Conservation (phyloP, 257 asterid genomes). For the Anisodus acutangulus region DNA sequence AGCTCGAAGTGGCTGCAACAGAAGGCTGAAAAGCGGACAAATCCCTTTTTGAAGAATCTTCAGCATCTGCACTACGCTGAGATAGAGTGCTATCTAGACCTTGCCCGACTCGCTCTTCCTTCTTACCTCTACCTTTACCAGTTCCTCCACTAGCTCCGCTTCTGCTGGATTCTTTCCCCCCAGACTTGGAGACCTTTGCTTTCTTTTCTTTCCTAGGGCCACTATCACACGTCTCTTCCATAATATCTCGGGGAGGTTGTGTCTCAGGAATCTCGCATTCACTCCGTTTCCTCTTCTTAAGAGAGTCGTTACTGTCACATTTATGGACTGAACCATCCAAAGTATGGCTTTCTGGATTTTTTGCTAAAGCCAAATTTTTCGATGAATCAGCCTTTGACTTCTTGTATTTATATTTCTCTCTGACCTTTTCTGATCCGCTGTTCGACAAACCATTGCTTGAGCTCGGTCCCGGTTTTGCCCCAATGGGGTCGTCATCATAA, state of each 20-base stretch:
- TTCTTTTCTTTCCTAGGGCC: constrained; percentile 72
- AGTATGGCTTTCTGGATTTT: constrained; percentile 45
- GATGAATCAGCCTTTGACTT: constrained; percentile 47
- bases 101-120: constrained; percentile 49
- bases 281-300: constrained; percentile 65
- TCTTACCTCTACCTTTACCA: constrained; percentile 47
- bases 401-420: constrained; percentile 15
- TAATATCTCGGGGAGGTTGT: constrained; percentile 47
- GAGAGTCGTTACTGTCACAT: constrained; percentile 51
- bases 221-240: constrained; percentile 54
- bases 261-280: constrained; percentile 45
- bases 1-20: constrained; percentile 91
- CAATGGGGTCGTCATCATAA: constrained; percentile 57
- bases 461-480: constrained; percentile 58
- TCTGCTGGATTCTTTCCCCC: constrained; percentile 59
- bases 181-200: constrained; percentile 69
- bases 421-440: background rate
- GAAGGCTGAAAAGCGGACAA: constrained; percentile 62
- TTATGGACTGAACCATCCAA: constrained; percentile 53
- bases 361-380: constrained; percentile 45
- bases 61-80: constrained; percentile 42
- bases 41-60: constrained; percentile 64
- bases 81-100: constrained; percentile 48
- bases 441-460: constrained; percentile 50
- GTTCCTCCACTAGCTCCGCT: constrained; percentile 48